Evolutionary conservation across 192 early-diverging fungal species (phyloP).

Genomic region (Kickxella alabastrina): DNA sequence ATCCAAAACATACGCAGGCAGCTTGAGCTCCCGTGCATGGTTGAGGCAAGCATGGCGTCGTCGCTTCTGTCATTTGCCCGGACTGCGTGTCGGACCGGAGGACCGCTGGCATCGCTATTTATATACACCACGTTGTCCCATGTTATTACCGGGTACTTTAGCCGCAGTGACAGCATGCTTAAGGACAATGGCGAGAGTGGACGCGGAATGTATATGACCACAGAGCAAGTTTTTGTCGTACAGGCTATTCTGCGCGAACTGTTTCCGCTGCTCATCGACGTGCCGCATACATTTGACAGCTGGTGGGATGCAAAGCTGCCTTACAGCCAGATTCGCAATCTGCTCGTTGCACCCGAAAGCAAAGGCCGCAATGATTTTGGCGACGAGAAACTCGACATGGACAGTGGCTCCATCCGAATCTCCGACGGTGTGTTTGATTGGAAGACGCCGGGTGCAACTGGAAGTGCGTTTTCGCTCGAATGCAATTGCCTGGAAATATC

Average conservation of each 20-base stretch:
- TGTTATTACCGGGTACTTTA: background rate
- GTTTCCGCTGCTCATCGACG: slow-evolving; percentile 32
- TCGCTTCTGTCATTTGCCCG: slow-evolving; percentile 6
- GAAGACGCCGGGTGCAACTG: no score
- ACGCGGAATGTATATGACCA: background rate
- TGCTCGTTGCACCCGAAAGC: no score
- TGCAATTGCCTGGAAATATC: slow-evolving; percentile 57
- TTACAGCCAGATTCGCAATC: slow-evolving; percentile 6
- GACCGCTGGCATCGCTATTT: slow-evolving; percentile 24
- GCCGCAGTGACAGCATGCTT: background rate
- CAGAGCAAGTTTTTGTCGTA: slow-evolving; percentile 30
- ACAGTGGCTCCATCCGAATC: slow-evolving; percentile 5
- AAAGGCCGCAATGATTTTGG: background rate
- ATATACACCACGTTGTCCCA: slow-evolving; percentile 20
- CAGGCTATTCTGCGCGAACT: slow-evolving; percentile 36
- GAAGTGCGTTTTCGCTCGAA: slow-evolving; percentile 45
- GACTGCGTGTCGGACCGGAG: slow-evolving; percentile 22
- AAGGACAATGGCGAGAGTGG: background rate
- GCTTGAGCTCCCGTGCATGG: slow-evolving; percentile 4
- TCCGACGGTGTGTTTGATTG: slow-evolving; percentile 7
- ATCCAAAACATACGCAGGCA: slow-evolving; percentile 8
- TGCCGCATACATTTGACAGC: slow-evolving; percentile 30
- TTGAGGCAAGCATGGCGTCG: background rate
- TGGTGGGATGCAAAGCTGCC: slow-evolving; percentile 34
- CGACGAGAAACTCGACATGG: background rate